Conservation (phyloP, 2,329 filamentous ascomycete genomes). For the Beauveria medogensis region DNA sequence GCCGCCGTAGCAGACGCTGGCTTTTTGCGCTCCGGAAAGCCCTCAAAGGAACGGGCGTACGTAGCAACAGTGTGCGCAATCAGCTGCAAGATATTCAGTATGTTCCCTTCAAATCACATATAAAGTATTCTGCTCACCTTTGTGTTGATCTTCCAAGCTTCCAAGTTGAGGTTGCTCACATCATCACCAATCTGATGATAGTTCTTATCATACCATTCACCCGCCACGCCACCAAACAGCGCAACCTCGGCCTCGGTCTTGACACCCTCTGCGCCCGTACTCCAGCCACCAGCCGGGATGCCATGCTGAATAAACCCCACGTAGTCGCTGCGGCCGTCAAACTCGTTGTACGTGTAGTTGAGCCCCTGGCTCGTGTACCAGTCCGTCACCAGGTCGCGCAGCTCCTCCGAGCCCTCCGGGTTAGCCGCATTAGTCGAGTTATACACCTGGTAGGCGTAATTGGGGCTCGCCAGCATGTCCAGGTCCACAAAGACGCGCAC, state of each 20-base stretch:
- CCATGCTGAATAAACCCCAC: constrained; percentile 65
- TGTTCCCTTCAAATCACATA: too few species aligned
- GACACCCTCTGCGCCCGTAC: constrained; percentile 68
- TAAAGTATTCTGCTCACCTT: constrained; percentile 41
- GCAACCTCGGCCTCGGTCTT: constrained; percentile 60
- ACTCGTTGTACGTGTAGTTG: constrained; percentile 63
- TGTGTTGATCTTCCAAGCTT: constrained; percentile 53
- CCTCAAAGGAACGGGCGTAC: constrained; percentile 57
- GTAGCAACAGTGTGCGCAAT: constrained; percentile 68
- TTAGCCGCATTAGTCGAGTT: constrained; percentile 62
- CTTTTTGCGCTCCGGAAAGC: constrained; percentile 48
- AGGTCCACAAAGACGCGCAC: constrained; percentile 63
- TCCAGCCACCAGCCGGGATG: constrained; percentile 68
- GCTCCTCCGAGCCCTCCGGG: constrained; percentile 62
- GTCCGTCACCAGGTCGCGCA: constrained; percentile 58
- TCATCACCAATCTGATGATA: constrained; percentile 57
- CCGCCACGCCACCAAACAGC: constrained; percentile 64
- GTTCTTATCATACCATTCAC: constrained; percentile 49
- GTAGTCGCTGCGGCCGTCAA: constrained; percentile 75
- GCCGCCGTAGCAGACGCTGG: neutral
- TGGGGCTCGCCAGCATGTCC: constrained; percentile 61
- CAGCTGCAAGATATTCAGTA: constrained; percentile 29
- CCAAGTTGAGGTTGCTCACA: constrained; percentile 47
- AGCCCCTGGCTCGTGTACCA: constrained; percentile 56
- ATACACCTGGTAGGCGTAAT: constrained; percentile 62